Conservation (phyloP, 495 filamentous ascomycete species). For the Penicillium alfredii region DNA sequence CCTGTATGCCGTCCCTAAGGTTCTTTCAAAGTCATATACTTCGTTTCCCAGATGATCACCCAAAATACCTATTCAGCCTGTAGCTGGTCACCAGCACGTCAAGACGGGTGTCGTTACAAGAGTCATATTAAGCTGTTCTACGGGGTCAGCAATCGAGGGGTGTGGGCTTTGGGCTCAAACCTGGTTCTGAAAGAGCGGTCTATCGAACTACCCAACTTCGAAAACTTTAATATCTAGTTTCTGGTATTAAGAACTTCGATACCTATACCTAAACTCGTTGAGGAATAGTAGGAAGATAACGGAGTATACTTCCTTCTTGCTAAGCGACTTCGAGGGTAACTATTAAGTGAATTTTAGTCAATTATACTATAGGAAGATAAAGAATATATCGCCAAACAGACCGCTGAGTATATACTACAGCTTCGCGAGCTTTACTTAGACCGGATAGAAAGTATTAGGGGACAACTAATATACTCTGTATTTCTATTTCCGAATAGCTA, state of each 20-base stretch:
- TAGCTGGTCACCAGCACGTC: slow-evolving; percentile 13
- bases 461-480: slow-evolving; percentile 12
- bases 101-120: slow-evolving; percentile 11
- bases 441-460: slow-evolving; percentile 14
- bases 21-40: too few relatives aligned
- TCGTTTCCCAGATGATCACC: slow-evolving; percentile 6
- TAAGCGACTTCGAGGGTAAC: slow-evolving; percentile 15
- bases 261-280: slow-evolving; percentile 8
- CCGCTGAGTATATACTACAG: slow-evolving; percentile 17
- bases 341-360: slow-evolving; percentile 11
- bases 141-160: slow-evolving; percentile 18
- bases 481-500: slow-evolving; percentile 11
- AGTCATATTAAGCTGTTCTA: slow-evolving; percentile 26
- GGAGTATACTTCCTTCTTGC: slow-evolving; percentile 4
- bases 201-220: slow-evolving; percentile 4
- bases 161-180: slow-evolving; percentile 13
- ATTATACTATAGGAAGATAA: slow-evolving; percentile 10
- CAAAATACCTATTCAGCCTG: slow-evolving; percentile 13
- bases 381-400: slow-evolving; percentile 18
- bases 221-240: slow-evolving; percentile 11
- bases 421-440: slow-evolving; percentile 18
- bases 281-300: slow-evolving; percentile 11
- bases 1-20: too few relatives aligned
- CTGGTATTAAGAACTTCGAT: slow-evolving; percentile 12
- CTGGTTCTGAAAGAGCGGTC: slow-evolving; percentile 22